Evolutionary conservation across 352 stramenopile genomes (phyloP).

Genomic region (Phytophthora niederhauseri): DNA sequence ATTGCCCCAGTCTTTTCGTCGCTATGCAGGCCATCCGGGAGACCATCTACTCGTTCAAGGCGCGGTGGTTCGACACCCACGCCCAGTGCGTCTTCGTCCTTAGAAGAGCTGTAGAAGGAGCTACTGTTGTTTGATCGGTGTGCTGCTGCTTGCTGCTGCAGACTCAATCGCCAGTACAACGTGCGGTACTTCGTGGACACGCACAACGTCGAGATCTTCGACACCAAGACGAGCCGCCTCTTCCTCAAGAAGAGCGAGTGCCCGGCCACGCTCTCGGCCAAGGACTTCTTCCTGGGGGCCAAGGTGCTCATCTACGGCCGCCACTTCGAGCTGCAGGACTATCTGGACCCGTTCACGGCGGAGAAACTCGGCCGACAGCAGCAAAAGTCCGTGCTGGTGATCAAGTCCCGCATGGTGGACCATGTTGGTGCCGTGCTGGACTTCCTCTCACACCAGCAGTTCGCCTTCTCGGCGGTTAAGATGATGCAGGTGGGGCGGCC

Average conservation of each 20-base stretch:
- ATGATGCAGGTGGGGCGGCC: slow-evolving; percentile 58
- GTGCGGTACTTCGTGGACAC: slow-evolving; percentile 83
- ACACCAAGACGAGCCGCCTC: slow-evolving; percentile 86
- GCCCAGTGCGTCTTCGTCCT: slow-evolving; percentile 51
- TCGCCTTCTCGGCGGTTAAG: slow-evolving; percentile 79
- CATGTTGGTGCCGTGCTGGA: slow-evolving; percentile 60
- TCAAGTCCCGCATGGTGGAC: slow-evolving; percentile 60
- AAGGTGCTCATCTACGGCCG: slow-evolving; percentile 85
- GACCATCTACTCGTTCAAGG: slow-evolving; percentile 85
- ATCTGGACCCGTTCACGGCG: slow-evolving; percentile 80
- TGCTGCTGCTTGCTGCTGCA: slow-evolving; percentile 24
- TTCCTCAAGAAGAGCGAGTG: slow-evolving; percentile 94
- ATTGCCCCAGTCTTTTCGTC: background rate
- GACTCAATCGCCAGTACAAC: slow-evolving; percentile 78
- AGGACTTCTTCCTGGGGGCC: slow-evolving; percentile 86
- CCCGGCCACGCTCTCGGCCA: slow-evolving; percentile 55
- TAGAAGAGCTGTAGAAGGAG: background rate
- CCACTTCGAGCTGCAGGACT: slow-evolving; percentile 86
- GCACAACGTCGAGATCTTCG: slow-evolving; percentile 89
- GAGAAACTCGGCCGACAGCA: slow-evolving; percentile 68
- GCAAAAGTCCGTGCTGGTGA: slow-evolving; percentile 72
- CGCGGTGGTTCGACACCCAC: slow-evolving; percentile 79
- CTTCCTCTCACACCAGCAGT: slow-evolving; percentile 70
- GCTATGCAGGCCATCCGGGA: slow-evolving; percentile 71
- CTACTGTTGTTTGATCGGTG: slow-evolving; percentile 3